Evolutionary conservation across 2,329 filamentous ascomycete genomes (phyloP).

Genomic region (Cyphellophora europaea): DNA sequence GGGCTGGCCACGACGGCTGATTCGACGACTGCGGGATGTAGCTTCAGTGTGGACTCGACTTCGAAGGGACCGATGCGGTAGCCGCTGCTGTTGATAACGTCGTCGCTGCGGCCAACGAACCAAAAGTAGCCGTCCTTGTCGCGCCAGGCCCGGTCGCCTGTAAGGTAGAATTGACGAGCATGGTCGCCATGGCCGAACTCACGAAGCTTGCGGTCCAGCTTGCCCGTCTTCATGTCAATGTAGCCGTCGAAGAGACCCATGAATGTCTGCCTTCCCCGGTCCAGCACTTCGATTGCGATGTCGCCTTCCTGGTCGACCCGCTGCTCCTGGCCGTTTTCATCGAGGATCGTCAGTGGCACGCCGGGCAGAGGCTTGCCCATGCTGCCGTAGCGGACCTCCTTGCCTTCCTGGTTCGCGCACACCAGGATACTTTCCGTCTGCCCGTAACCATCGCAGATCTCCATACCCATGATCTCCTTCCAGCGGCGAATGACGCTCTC

Average conservation of each 20-base stretch:
- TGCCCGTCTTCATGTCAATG: conserved; percentile 12
- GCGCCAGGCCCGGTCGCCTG: conserved; percentile 26
- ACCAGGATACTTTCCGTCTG: conserved; percentile 32
- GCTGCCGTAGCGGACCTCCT: conserved; percentile 25
- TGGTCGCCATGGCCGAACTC: conserved; percentile 31
- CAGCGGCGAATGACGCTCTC: conserved; percentile 29
- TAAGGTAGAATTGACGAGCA: conserved; percentile 26
- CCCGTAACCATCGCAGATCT: conserved; percentile 31
- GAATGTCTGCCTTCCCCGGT: conserved; percentile 3
- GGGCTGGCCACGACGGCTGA: conserved; percentile 32
- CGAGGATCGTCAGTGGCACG: conserved; percentile 26
- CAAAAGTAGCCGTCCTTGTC: conserved; percentile 27
- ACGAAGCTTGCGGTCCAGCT: conserved; percentile 19
- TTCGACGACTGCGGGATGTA: conserved; percentile 29
- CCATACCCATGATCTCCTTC: conserved; percentile 25
- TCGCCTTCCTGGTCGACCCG: conserved; percentile 26
- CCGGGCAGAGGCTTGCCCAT: conserved; percentile 32
- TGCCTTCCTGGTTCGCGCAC: conserved; percentile 29
- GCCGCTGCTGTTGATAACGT: conserved; percentile 31
- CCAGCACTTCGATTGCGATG: conserved; percentile 23
- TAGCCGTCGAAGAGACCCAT: conserved; percentile 19
- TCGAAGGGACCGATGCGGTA: conserved; percentile 32
- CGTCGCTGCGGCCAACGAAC: conserved; percentile 27
- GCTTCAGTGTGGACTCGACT: conserved; percentile 32
- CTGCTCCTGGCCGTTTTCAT: conserved; percentile 22